Base-by-base conservation (phyloP, 768 basidiomycete species). In the Agaricus blazei region DNA sequence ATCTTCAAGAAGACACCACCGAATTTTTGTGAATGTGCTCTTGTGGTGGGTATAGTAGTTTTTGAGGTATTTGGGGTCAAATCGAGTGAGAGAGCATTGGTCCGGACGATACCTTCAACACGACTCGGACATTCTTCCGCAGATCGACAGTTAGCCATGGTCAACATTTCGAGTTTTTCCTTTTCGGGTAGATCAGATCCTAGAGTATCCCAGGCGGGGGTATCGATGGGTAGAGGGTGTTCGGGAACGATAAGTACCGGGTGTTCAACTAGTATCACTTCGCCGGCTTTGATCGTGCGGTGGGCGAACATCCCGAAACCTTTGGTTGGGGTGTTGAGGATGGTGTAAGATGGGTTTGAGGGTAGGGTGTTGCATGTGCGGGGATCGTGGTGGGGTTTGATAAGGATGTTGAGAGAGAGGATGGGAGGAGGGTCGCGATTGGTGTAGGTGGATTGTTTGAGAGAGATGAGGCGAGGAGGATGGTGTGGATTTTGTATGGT, bases 21-120 rank as follows among this genome's bases (percentile, higher is more conserved):
- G 48, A 78, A 77, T 38, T 74, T 9, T 52, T 58, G 27, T 64
- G 65, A 28, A 54, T 45, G 62, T 41, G 14, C 19, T 19, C 12
- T 15, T 41, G 34, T 7, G 1, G 3, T 34, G 1, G 31, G 9
- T 31, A 31, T 31, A 9, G 4, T 6, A 12, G 38, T 40, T 12
- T 40, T 40, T 40, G 7, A 14, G 36, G 36, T 37, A 37, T 7
- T 63, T 34, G 52, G 54, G 2, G 63, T 56, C 31, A 77, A 62
- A 23, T 74, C 70, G 29, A 78, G 63, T 27, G 64, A 62, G 14
- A 72, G 60, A 5, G 70, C 77, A 56, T 79, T 79, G 9, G 77
- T 79, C 3, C 70, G 66, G 2, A 70, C 67, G 27, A 78, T 74
- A 2, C 77, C 77, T 54, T 78, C 75, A 36, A 77, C 67, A 7